Conservation (phyloP, 768 basidiomycete genomes). For the Phaffia tasmanica region DNA sequence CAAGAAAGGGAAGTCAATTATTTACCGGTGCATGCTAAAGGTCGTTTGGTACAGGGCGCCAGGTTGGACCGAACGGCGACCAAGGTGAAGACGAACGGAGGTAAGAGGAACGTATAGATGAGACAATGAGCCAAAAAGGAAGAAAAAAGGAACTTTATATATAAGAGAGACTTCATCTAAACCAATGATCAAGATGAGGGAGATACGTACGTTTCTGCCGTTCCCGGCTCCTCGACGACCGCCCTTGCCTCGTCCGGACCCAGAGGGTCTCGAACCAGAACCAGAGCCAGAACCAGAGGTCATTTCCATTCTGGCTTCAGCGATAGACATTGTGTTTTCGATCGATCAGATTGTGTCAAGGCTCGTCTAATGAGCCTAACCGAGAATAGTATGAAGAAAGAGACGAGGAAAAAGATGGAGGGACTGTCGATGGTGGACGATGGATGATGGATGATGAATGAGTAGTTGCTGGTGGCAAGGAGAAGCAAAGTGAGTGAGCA, state of each 20-base stretch:
- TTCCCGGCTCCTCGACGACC: slow-evolving; percentile 2
- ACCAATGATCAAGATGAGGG: slow-evolving; percentile 2
- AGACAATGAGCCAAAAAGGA: background rate
- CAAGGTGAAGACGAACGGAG: background rate
- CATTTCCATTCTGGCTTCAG: slow-evolving; percentile 22
- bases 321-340: slow-evolving; percentile 16
- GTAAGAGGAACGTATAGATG: background rate
- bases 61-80: background rate
- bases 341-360: background rate
- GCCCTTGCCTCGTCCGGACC: background rate
- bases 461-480: background rate
- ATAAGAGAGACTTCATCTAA: background rate
- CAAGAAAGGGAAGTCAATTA: background rate
- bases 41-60: background rate
- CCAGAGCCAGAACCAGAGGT: background rate
- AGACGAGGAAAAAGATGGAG: slow-evolving; percentile 5
- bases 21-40: background rate
- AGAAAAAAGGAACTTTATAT: background rate
- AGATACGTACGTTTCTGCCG: background rate
- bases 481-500: background rate
- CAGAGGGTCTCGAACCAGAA: background rate
- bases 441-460: slow-evolving; percentile 7
- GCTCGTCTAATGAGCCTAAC: slow-evolving; percentile 3
- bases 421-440: background rate
- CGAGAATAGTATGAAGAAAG: slow-evolving; percentile 9